Evolutionary conservation across 1,284 basidiomycete genomes (phyloP), one percentile per base, ranked within the genome.

Genomic region (Ustilago bromivora): DNA sequence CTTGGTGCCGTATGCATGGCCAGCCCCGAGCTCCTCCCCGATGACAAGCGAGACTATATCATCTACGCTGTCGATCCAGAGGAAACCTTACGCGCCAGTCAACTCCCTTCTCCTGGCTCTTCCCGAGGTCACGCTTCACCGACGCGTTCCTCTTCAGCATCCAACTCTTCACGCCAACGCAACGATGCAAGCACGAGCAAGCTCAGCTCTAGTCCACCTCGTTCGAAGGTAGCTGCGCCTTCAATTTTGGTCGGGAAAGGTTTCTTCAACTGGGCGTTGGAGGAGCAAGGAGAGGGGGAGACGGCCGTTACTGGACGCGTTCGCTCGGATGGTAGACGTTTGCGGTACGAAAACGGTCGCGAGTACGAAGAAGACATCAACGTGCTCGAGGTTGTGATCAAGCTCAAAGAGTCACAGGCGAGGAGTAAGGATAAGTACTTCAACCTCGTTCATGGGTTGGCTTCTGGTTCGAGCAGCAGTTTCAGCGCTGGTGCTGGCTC

Each of bases 31-130:
- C 80, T 85, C 31, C 59, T 84, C 13, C 71, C 83, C 19, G 83
- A 84, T 55, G 69, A 66, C 36, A 77, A 70, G 55, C 62, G 62
- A 38, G 84, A 85, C 68, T 85, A 80, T 62, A 84, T 82, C 63
- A 81, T 85, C 58, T 85, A 85, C 55, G 84, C 82, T n/a, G 79
- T 84, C 57, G 84, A 85, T 49, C 83, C 83, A 4, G 78, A 82
- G 31, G 84, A 85, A 67, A 78, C 82, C 2, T 51, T 80, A 49
- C 77, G 81, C 19, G 79, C 72, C 32, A 66, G 58, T 23, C 65
- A 68, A 35, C 66, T 68, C 47, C 34, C 71, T 23, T 79, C 78
- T 23, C 71, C 76, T 46, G 43, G n/a, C 10, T 58, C 73, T 5
- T 61, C 66, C 13, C 66, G 61, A n/a, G 61, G 56, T 3, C 54